Evolutionary conservation across 495 filamentous ascomycete genomes (phyloP), one percentile per base, ranked within the genome.

Genomic region (Lichina pygmaea): DNA sequence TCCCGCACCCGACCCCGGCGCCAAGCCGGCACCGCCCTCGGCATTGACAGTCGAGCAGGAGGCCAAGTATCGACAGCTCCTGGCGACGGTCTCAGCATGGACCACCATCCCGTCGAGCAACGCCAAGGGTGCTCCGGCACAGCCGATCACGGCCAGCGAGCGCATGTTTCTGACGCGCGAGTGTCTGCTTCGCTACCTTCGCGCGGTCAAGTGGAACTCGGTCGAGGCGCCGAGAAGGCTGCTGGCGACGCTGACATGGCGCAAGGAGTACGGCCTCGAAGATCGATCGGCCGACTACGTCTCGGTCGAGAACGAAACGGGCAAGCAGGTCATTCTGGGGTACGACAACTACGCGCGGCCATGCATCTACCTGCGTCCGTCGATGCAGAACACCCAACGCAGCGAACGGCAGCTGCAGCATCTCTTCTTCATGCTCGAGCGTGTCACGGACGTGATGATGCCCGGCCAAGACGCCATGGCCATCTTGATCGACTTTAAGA

Each of bases 401-500:
- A 78, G 74, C 47, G 78, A 84, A n/a, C 72, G 82, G 54, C 89
- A 97, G 59, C 71, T 94, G 24, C 74, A 97, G 57, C 86, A 94
- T 57, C 67, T 97, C 41, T 85, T 94, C 38, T 97, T 72, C 58
- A 93, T 93, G 83, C 61, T 97, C 40, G 89, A 97, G 64, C 71
- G 82, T 24, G 72, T 78, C 15, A 73, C 94, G 52, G 84, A 93
- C 48, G 57, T 94, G 33, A 86, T 91, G 75, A 71, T 75, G 0
- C 70, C 89, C 1, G 75, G 77, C 9, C 81, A 89, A 54, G 89
- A 93, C 60, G 85, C 74, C 2, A 57, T 92, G 41, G 77, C 81
- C 7, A 66, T 97, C 4, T 60, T 94, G 44, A 80, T 94, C 53
- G 81, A 93, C 63, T 93, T 86, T 64, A 81, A 78, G 54, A 75